These are phyloP conservation scores for Yamadazyma dendronema DNA, from an alignment of 1,139 yeast genomes.

Conservation along the genomic window DNA sequence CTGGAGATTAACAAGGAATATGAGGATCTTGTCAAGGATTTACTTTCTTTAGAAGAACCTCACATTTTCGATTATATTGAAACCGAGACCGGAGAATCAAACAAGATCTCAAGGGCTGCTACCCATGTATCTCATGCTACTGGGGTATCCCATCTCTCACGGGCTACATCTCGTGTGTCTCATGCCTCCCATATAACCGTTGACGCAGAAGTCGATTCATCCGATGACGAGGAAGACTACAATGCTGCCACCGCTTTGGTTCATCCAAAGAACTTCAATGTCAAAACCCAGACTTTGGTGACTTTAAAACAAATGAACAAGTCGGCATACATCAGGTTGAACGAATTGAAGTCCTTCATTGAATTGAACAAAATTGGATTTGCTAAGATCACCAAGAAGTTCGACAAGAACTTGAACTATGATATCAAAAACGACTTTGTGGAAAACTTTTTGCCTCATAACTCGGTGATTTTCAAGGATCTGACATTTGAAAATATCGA, in stretches of 20 bases:
- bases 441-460: slow-evolving; percentile 39
- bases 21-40: slow-evolving; percentile 42
- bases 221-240: slow-evolving; percentile 42
- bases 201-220: slow-evolving; percentile 37
- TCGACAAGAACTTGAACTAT: slow-evolving; percentile 76
- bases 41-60: slow-evolving; percentile 29
- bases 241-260: slow-evolving; percentile 40
- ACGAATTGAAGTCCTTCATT: slow-evolving; percentile 80
- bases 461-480: slow-evolving; percentile 45
- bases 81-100: slow-evolving; percentile 17
- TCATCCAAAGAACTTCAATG: slow-evolving; percentile 46
- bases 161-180: no score
- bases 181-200: slow-evolving; percentile 16
- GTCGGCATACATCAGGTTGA: slow-evolving; percentile 66
- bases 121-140: slow-evolving; percentile 28
- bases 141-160: no score
- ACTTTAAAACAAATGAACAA: slow-evolving; percentile 68
- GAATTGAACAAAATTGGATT: slow-evolving; percentile 88
- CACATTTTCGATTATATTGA: slow-evolving; percentile 31
- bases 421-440: slow-evolving; percentile 55
- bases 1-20: slow-evolving; percentile 45
- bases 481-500: slow-evolving; percentile 45
- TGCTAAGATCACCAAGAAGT: slow-evolving; percentile 83
- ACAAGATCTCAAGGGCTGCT: slow-evolving; percentile 22
- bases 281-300: slow-evolving; percentile 54